Evolutionary conservation across 768 basidiomycete species (phyloP).

Genomic region (Leccinum arenicola): DNA sequence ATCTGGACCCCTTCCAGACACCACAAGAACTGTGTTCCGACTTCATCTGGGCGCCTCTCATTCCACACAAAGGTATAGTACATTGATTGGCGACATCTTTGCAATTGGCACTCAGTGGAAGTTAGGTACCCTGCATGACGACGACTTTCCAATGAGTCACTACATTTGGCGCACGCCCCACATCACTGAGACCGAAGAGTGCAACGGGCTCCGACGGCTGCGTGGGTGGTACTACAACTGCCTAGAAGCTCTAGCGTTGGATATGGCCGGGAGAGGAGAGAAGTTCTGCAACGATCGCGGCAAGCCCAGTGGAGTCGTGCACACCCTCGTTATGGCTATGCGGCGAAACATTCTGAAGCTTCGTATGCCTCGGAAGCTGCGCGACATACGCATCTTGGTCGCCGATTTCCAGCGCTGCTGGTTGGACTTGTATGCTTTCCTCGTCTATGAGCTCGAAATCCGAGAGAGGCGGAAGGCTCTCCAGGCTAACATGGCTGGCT

Average conservation of each 20-base stretch:
- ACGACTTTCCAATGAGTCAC: neutral
- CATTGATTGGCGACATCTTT: neutral
- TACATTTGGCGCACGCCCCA: neutral
- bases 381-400: neutral
- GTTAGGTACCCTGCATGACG: neutral
- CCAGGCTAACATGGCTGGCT: neutral
- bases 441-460: neutral
- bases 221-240: neutral
- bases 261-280: neutral
- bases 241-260: neutral
- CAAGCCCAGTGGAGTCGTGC: neutral
- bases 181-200: neutral
- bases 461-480: neutral
- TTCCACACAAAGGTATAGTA: too few relatives aligned
- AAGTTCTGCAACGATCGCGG: neutral
- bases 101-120: neutral
- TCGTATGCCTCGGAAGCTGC: neutral
- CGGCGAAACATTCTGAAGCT: neutral
- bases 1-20: too few relatives aligned
- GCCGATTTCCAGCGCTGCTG: neutral
- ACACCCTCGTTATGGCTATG: neutral
- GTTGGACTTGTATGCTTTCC: neutral
- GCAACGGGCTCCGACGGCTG: neutral
- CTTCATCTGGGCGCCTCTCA: too few relatives aligned
- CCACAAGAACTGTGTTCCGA: too few relatives aligned